Evolutionary conservation across 306 rosid species (phyloP), one percentile per base, ranked within the genome.

Genomic region (Potentilla sterilis): DNA sequence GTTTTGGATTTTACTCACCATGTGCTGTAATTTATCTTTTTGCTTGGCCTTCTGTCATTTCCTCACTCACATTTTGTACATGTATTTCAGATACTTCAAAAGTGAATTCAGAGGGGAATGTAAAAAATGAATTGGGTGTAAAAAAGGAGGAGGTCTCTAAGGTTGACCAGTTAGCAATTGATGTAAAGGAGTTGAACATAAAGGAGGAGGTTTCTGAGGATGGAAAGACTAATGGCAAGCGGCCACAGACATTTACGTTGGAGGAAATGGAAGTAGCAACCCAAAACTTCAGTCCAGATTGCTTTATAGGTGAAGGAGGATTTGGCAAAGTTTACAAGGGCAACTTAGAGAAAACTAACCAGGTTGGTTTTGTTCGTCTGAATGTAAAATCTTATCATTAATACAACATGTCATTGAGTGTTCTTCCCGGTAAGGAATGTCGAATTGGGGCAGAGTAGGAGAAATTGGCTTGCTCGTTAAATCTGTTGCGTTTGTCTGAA

Each of bases 291-390:
- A 82, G 83, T 70, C 64, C 80, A 2, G 85, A 86, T 77, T 88
- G 85, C 80, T 80, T 81, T 77, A 35, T 94, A 69, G 98, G 97
- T 7, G 90, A 85, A 77, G 98, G 98, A 77, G 96, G 97, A 18
- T 95, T 95, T 47, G 97, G 97, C 61, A 86, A 83, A 73, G 98
- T 94, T 79, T 88, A 83, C 85, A 88, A 66, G 78, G 98, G 93
- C 10, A 65, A 73, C 81, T 70, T 94, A 70, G 81, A 82, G 48
- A 82, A 66, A 81, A 61, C 77, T 54, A 69, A 90, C 42, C 90
- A 91, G 98, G 97, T 91, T 80, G 18, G 86, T 87, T 49, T 42
- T 51, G 32, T 78, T 43, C 47, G 22, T 58, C 62, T 42, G 67
- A 69, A 37, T 58, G 13, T 24, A 5, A 7, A 42, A 2, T 72